A percentile compares a stretch with the other conserved stretches of the same genome.
These are phyloP conservation scores for Cylindrodendrum hubeiense DNA, from an alignment of 2,329 filamentous ascomycete species.

Conservation along the genomic window DNA sequence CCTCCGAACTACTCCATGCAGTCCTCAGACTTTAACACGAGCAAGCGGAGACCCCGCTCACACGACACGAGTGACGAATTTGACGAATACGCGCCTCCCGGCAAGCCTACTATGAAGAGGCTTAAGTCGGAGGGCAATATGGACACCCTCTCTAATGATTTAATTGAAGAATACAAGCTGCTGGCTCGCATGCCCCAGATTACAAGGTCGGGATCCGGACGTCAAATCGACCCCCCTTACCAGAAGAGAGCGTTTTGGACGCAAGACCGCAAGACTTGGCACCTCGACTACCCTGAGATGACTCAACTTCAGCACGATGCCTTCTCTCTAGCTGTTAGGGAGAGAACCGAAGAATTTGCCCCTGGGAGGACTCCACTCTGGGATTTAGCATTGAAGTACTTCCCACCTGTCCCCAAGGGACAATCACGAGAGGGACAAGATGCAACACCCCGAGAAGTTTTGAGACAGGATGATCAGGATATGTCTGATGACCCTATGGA, in stretches of 20 bases:
- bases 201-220: conserved; percentile 61
- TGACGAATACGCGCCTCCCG: conserved; percentile 51
- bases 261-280: conserved; percentile 67
- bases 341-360: conserved; percentile 65
- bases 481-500: conserved; percentile 44
- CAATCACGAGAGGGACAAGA: conserved; percentile 26
- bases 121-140: conserved; percentile 64
- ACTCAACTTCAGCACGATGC: conserved; percentile 69
- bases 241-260: conserved; percentile 71
- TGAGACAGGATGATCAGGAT: conserved; percentile 41
- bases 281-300: conserved; percentile 74
- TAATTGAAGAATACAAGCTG: conserved; percentile 59
- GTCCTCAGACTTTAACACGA: conserved; percentile 58
- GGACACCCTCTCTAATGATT: conserved; percentile 49
- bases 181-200: conserved; percentile 64
- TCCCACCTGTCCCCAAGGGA: conserved; percentile 58
- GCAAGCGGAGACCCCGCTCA: conserved; percentile 67
- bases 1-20: conserved; percentile 41
- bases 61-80: conserved; percentile 66
- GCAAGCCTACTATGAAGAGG: conserved; percentile 66
- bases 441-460: conserved; percentile 27
- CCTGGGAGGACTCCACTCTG: conserved; percentile 65
- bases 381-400: conserved; percentile 70
- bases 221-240: conserved; percentile 69
- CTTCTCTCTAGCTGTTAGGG: conserved; percentile 64